Evolutionary conservation across 2,329 filamentous ascomycete species (phyloP), one percentile per base, ranked within the genome.

Genomic region (Pestalotiopsis fici): DNA sequence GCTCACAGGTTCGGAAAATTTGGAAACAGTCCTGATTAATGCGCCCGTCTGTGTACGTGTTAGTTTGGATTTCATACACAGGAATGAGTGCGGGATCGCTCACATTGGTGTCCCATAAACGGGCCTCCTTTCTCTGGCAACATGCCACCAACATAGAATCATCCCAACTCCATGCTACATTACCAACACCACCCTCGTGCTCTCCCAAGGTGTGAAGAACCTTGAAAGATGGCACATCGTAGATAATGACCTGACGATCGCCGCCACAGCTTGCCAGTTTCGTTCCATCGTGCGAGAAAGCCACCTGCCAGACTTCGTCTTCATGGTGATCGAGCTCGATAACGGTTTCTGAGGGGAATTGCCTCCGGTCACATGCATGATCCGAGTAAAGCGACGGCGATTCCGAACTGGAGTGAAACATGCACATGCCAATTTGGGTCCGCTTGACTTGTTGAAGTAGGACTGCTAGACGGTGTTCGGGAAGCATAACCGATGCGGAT

Each of bases 401-500:
- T 3, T 85, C 81, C 2, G 90, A 86, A 3, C 90, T 94, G 65
- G 97, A 98, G 81, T 99, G 96, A 78, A 95, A 98, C 50, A 95
- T 82, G 77, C 96, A 99, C 35, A 88, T 88, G 64, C 90, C 88
- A 67, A 98, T 93, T 81, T 98, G 95, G 70, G 86, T 89, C 69
- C 91, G 87, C 77, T 98, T 97, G 47, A 97, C 90, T 71, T 97
- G 90, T 67, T 95, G 87, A 64, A 99, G 83, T 18, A 99, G 83
- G 39, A 90, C 87, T 1, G 94, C 93, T 57, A 99, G 84, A 6
- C 96, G 91, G 78, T 96, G 93, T 75, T 97, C 93, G 1, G 96
- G 96, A 65, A 99, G 92, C 95, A 99, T 98, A 57, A 97, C 93
- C 3, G 94, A 96, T 0, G 96, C 95, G 1, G 96, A 97, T 78